Percentiles rank a stretch among this genome's conserved stretches.
These are phyloP conservation scores for Erodium trifolium DNA, from an alignment of 441 rosid genomes.

Conservation along the genomic window DNA sequence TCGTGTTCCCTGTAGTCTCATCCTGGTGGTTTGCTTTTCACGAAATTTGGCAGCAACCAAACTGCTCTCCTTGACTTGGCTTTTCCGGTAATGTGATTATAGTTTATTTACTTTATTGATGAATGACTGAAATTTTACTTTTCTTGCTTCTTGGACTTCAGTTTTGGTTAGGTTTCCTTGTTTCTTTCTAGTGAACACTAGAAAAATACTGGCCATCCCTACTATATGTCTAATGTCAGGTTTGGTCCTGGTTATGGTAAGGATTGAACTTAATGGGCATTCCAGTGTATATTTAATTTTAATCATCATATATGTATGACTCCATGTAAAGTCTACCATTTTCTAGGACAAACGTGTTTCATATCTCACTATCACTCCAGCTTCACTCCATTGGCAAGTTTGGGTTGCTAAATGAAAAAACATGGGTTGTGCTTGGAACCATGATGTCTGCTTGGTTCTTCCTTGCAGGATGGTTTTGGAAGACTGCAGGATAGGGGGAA, in stretches of 20 bases:
- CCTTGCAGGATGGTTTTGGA: conserved; percentile 74
- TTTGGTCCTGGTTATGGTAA: background rate
- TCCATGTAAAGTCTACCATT: background rate
- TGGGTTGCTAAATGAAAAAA: conserved; percentile 7
- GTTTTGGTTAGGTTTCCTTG: background rate
- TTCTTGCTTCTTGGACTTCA: conserved; percentile 7
- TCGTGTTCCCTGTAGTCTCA: conserved; percentile 56
- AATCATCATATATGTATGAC: background rate
- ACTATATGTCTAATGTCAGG: background rate
- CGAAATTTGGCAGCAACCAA: conserved; percentile 90
- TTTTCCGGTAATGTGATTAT: conserved; percentile 51
- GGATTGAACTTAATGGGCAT: background rate
- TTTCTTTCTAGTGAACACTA: background rate
- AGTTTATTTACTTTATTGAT: background rate
- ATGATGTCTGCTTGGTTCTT: background rate
- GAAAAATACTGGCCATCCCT: conserved; percentile 1
- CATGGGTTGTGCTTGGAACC: background rate
- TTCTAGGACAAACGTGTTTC: background rate
- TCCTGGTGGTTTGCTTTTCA: conserved; percentile 89
- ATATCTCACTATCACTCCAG: background rate
- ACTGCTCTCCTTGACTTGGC: conserved; percentile 89
- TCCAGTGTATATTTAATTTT: background rate
- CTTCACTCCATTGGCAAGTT: background rate
- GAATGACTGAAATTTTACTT: background rate
- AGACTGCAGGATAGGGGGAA: conserved; percentile 83